Evolutionary conservation across 306 rosid species (phyloP).

Genomic region (Vigna mungo): DNA sequence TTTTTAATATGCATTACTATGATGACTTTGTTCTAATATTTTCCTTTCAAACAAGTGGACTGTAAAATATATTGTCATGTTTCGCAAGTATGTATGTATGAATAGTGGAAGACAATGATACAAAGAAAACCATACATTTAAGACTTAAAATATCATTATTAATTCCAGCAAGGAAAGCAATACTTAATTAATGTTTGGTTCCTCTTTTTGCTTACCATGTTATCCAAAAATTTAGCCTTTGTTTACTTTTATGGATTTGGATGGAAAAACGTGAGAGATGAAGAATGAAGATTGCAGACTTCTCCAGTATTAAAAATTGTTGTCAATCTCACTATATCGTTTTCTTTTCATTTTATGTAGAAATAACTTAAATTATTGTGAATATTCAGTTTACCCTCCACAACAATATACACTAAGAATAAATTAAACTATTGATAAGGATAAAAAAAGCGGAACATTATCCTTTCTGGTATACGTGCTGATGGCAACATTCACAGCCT

Average conservation of each 20-base stretch:
- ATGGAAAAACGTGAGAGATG: background rate
- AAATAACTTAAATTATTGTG: background rate
- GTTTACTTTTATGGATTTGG: background rate
- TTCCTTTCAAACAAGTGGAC: background rate
- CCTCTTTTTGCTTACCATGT: conserved; percentile 47
- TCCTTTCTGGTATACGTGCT: background rate
- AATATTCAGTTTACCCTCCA: background rate
- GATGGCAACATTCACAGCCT: background rate
- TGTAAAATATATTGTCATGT: background rate
- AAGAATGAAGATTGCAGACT: background rate
- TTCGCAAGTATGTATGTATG: background rate
- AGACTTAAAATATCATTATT: conserved; percentile 24
- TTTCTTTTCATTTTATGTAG: background rate
- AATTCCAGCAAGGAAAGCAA: conserved; percentile 59
- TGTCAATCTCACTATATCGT: background rate
- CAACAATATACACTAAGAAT: background rate
- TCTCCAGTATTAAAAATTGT: background rate
- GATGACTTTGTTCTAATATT: too few relatives aligned
- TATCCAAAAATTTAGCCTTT: background rate
- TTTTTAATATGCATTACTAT: too few relatives aligned
- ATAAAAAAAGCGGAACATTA: background rate
- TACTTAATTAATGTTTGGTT: background rate
- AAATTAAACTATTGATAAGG: background rate
- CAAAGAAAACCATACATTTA: conserved; percentile 1
- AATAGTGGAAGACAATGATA: background rate